Evolutionary conservation across 345 rosid species (phyloP), one percentile per base, ranked within the genome.

Genomic region (Gossypioides kirkii): DNA sequence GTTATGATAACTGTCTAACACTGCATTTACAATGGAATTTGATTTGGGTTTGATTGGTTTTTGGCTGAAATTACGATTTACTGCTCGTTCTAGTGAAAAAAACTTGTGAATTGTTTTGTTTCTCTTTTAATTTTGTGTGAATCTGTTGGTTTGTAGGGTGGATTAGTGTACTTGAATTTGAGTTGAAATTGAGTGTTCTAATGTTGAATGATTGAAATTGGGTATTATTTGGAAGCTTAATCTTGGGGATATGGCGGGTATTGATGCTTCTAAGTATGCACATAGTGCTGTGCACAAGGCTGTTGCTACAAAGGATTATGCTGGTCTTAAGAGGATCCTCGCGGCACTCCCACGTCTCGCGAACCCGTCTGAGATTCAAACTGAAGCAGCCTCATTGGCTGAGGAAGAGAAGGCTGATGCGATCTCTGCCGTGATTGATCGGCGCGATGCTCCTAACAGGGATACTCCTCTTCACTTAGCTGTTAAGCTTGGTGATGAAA

Each of bases 391-490:
- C 62, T 90, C 98, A 2, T 18, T 89, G 77, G 81, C 84, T 0
- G 97, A 95, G 80, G 99, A 95, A 86, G 94, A 85, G 79, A 95
- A 87, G 81, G 96, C 94, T 3, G 98, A 92, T 14, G 77, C 86
- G 32, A 88, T 95, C 23, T 64, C 99, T 36, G 79, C 86, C 0
- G 82, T 87, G 28, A 84, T 92, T 78, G 99, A 95, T 78, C 77
- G 90, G 75, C 89, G 99, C 41, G 97, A 95, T 69, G 98, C 91
- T 50, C 97, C 85, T 0, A 86, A 87, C 78, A 91, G 99, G 4
- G 98, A 95, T 76, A 88, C 98, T 17, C 96, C 99, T 17, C 90
- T 92, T 62, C 99, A 95, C 77, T 70, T 95, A 87, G 97, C 99
- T 8, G 98, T 92, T 73, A 92, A 90, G 70, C 82, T 92, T n/a